Evolutionary conservation across 164 flowering plant species (phyloP), one percentile per base, ranked within the genome.

Genomic region (Akebia trifoliata): DNA sequence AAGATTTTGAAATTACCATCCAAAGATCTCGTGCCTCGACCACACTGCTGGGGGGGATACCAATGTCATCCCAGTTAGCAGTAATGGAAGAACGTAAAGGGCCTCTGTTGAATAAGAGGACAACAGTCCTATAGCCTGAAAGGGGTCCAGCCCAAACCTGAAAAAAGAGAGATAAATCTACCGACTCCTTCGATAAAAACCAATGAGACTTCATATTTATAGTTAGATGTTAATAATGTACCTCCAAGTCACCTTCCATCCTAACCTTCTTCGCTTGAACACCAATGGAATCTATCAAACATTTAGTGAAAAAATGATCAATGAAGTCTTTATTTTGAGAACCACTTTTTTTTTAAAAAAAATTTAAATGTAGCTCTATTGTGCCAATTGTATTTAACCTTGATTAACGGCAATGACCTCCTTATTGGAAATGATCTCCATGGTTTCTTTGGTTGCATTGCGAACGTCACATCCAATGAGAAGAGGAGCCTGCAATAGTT

Each of bases 131-230:
- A 54, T 85, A 75, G 6, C 74, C 76, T 1, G 85, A 72, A 31
- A 90, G 81, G 1, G 86, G 90, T 29, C 85, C 97, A 53, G 92
- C 82, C 97, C 97, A 90, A 39, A 89, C 51, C 97, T 86, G 72
- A 24, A 44, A 34, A 25, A 58, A 32, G 26, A 48, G 14, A 40
- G 17, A 22, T 30, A 17, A 22, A 18, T 17, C 11, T 12, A 17
- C 37, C 9, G 25, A 20, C 9, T 10, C n/a, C 20, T 6, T 8
- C 35, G 25, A 21, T 20, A 9, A 37, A 37, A 18, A 22, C n/a
- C 2, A 25, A 28, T 8, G 18, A 12, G 5, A 1, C 5, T 6
- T 26, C 8, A 37, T 36, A 26, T 5, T 29, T 49, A 15, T 20
- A 32, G 6, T 29, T 61, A 24, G 17, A 11, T 8, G 22, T 36